These are phyloP conservation scores for Hymenotorrendiella dingleyae DNA, from an alignment of 2,329 filamentous ascomycete species.

Conservation along the genomic window DNA sequence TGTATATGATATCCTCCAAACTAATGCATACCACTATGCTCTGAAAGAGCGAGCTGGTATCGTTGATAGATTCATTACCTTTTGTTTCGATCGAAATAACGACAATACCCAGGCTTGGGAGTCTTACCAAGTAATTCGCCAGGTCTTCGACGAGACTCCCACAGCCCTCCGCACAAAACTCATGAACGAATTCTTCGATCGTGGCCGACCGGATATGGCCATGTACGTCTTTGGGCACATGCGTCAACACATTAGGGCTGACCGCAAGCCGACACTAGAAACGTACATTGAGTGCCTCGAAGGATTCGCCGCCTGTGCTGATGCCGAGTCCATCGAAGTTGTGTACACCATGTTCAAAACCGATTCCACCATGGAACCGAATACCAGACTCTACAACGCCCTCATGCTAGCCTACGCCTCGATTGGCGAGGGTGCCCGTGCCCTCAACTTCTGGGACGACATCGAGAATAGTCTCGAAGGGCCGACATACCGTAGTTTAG, in stretches of 20 bases:
- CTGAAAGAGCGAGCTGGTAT: constrained; percentile 63
- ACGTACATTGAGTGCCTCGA: constrained; percentile 76
- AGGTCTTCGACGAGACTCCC: constrained; percentile 62
- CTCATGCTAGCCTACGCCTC: constrained; percentile 81
- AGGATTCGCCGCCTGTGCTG: constrained; percentile 58
- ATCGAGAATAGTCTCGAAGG: constrained; percentile 82
- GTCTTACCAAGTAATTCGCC: constrained; percentile 58
- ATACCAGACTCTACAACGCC: constrained; percentile 72
- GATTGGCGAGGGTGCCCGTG: constrained; percentile 58
- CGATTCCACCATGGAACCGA: constrained; percentile 72
- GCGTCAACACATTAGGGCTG: constrained; percentile 64
- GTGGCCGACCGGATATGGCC: constrained; percentile 77
- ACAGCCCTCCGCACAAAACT: constrained; percentile 59
- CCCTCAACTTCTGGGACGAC: constrained; percentile 76
- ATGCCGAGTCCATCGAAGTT: constrained; percentile 61
- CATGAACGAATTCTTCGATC: constrained; percentile 77
- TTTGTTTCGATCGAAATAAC: constrained; percentile 57
- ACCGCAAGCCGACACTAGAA: constrained; percentile 61
- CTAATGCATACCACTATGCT: constrained; percentile 66
- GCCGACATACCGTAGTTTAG: constrained; percentile 73
- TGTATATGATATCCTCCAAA: constrained; percentile 74
- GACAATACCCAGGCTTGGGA: constrained; percentile 61
- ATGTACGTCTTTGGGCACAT: constrained; percentile 86
- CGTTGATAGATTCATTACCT: constrained; percentile 58
- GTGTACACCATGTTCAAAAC: constrained; percentile 94